Evolutionary conservation across 73 alveolate genomes (phyloP), one percentile per base, ranked within the genome.

Genomic region (Blepharisma japonicum): DNA sequence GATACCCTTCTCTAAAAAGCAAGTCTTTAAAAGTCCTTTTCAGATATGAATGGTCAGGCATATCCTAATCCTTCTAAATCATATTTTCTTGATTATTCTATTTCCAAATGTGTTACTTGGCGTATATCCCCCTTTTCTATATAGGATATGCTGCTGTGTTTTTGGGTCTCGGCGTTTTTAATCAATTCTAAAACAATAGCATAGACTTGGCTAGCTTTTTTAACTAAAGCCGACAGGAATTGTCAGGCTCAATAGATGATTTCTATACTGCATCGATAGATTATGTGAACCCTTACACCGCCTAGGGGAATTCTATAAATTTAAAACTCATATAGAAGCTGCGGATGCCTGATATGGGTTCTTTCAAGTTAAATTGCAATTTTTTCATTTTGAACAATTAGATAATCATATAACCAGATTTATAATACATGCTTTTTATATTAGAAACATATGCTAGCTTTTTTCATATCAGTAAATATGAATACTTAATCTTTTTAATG

Each of bases 331-430:
- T 86, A 86, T 47, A 83, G 47, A 18, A 86, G 83, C 77, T 89
- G 55, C 2, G 92, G 92, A 71, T 77, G 81, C 68, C 77, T 56
- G 45, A 78, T 76, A 39, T 78, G 51, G 72, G 81, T 61, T 54
- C 83, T 86, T 55, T 88, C 98, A 6, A 88, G 66, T 79, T 94
- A 91, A 6, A 91, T 81, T 55, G 98, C 96, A 27, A 88, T 96
- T 47, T 91, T 88, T 66, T 87, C 85, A 55, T 92, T 86, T n/a
- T n/a, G n/a, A n/a, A n/a, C n/a, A n/a, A n/a, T n/a, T n/a, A n/a
- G n/a, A n/a, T n/a, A n/a, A n/a, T n/a, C n/a, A n/a, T n/a, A n/a
- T n/a, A n/a, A n/a, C n/a, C n/a, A n/a, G n/a, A n/a, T n/a, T n/a
- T n/a, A n/a, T n/a, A n/a, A n/a, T n/a, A n/a, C n/a, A n/a, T n/a